A percentile compares a stretch with the other conserved stretches of the same genome.
Evolutionary conservation across 768 basidiomycete species (phyloP).

Genomic region (Mycena galericulata): DNA sequence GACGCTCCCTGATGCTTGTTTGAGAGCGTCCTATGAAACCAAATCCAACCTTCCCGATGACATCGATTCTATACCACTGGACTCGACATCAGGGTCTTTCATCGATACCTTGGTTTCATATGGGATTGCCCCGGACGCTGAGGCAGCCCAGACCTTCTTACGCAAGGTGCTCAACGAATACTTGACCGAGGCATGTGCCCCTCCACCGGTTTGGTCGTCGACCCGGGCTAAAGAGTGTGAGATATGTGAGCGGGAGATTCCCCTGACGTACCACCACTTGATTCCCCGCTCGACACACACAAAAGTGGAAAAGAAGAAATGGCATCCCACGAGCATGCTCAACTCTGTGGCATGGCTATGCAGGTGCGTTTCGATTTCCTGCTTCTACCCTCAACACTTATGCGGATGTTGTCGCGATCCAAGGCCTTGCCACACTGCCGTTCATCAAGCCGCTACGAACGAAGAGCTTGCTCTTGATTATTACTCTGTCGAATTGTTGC

Average conservation of each 20-base stretch:
- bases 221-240: slow-evolving; percentile 68
- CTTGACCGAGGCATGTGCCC: slow-evolving; percentile 57
- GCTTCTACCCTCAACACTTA: not conserved
- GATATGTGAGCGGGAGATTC: slow-evolving; percentile 68
- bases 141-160: slow-evolving; percentile 55
- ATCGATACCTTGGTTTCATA: slow-evolving; percentile 65
- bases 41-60: slow-evolving; percentile 45
- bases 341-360: slow-evolving; percentile 74
- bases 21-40: slow-evolving; percentile 53
- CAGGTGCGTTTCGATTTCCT: slow-evolving; percentile 45
- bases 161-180: slow-evolving; percentile 55
- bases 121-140: slow-evolving; percentile 53
- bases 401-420: not conserved
- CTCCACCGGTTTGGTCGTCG: slow-evolving; percentile 63
- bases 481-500: slow-evolving; percentile 62
- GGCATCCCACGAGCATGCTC: slow-evolving; percentile 65
- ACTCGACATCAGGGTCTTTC: slow-evolving; percentile 55
- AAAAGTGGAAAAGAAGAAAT: slow-evolving; percentile 67
- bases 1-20: slow-evolving; percentile 51
- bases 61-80: slow-evolving; percentile 51
- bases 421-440: slow-evolving; percentile 65
- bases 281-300: slow-evolving; percentile 66
- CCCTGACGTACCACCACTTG: slow-evolving; percentile 71
- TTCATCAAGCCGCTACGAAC: slow-evolving; percentile 62
- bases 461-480: slow-evolving; percentile 64